Percentiles rank a stretch among this genome's conserved stretches.
These are phyloP conservation scores for Diaporthe ilicicola DNA, from an alignment of 2,329 filamentous ascomycete genomes.

Conservation along the genomic window DNA sequence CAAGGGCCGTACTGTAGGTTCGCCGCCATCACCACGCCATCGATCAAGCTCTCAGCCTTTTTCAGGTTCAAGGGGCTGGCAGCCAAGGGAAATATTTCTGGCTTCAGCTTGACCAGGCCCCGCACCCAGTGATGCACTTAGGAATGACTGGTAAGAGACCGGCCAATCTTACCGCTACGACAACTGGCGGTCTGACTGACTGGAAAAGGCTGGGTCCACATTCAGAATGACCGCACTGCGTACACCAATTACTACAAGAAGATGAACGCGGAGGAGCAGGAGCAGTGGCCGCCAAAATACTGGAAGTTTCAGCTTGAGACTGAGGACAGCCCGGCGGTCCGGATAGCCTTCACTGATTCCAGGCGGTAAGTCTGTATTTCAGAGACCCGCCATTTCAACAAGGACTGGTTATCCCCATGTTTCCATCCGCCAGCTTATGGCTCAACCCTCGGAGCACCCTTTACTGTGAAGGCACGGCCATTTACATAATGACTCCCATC, in stretches of 20 bases:
- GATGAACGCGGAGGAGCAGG: conserved; percentile 65
- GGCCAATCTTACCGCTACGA: not conserved
- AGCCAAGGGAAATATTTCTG: conserved; percentile 99
- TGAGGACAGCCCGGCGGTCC: conserved; percentile 57
- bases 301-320: conserved; percentile 86
- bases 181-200: conserved; percentile 54
- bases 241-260: conserved; percentile 87
- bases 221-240: conserved; percentile 78
- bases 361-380: conserved; percentile 61
- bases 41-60: not conserved
- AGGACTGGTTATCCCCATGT: too few species aligned
- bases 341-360: conserved; percentile 85
- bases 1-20: conserved; percentile 70
- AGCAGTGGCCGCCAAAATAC: conserved; percentile 85
- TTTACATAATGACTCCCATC: not conserved
- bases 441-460: too few species aligned
- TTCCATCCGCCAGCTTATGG: not conserved
- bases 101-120: conserved; percentile 75
- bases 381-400: too few species aligned
- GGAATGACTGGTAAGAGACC: conserved; percentile 68
- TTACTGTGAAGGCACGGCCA: not conserved
- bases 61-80: conserved; percentile 68
- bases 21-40: not conserved
- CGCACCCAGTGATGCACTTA: conserved; percentile 90
- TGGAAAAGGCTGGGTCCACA: conserved; percentile 79